Percentiles rank a stretch among this genome's conserved stretches.
phyloP scores from a whole-genome alignment of 306 rosid genomes.

The Sindora glabra region DNA sequence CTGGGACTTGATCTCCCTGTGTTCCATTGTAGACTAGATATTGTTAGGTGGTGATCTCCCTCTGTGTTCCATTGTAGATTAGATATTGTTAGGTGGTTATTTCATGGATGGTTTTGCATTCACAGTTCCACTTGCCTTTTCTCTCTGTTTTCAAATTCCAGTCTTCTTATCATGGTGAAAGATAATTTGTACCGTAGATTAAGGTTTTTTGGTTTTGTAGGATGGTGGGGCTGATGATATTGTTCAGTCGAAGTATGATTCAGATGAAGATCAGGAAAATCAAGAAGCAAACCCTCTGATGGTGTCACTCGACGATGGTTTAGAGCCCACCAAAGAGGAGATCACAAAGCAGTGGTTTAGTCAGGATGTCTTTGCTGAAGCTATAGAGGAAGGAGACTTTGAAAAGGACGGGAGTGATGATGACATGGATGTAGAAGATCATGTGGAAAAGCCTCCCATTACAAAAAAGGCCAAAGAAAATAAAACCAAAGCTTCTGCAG shows the following conservation, averaged over 20 bases:
- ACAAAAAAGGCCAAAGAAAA: slow-evolving; percentile 33
- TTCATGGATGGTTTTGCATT: background rate
- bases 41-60: too few relatives aligned
- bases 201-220: slow-evolving; percentile 36
- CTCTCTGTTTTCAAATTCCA: too few relatives aligned
- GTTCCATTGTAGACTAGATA: background rate
- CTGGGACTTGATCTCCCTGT: background rate
- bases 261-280: slow-evolving; percentile 52
- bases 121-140: too few relatives aligned
- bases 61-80: too few relatives aligned
- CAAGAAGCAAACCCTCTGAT: slow-evolving; percentile 77
- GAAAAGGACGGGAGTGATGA: slow-evolving; percentile 41
- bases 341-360: slow-evolving; percentile 72
- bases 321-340: slow-evolving; percentile 64
- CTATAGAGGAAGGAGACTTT: slow-evolving; percentile 65
- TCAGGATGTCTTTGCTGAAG: slow-evolving; percentile 85
- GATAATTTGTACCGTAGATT: background rate
- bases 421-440: slow-evolving; percentile 55
- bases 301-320: slow-evolving; percentile 70
- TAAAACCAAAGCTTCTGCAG: slow-evolving; percentile 3
- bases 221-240: slow-evolving; percentile 44
- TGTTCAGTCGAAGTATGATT: slow-evolving; percentile 52
- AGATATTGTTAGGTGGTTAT: background rate
- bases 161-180: too few relatives aligned
- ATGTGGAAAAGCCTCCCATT: slow-evolving; percentile 19